Evolutionary conservation across 2,329 filamentous ascomycete species (phyloP), one percentile per base, ranked within the genome.

Genomic region (Zymoseptoria passerinii): DNA sequence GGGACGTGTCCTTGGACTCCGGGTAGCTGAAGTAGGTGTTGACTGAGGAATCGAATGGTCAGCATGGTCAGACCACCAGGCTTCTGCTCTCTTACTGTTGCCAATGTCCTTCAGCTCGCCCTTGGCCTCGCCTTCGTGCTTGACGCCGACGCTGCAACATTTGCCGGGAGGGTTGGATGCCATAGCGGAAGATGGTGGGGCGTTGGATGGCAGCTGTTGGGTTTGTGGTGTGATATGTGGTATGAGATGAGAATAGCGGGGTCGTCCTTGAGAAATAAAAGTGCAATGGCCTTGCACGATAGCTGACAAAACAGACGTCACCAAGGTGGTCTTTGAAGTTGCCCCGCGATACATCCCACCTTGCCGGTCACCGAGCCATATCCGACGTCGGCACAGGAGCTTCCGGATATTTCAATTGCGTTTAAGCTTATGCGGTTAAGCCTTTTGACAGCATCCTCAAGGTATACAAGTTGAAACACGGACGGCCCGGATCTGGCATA

Each of bases 21-120:
- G 81, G 81, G 63, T 80, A 79, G 64, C 77, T 67, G 63, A 84
- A 72, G 71, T 86, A 86, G 63, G 80, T 77, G 49, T 78, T 72
- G 65, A 80, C 81, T 83, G 59, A 54, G 52, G 44, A 40, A 10
- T 48, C 48, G 48, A n/a, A 19, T 48, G 19, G 52, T 49, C 19
- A 16, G n/a, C 52, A 18, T 23, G 53, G 10, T 28, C 19, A 50
- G 13, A 6, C 10, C 13, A n/a, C 10, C 5, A 10, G 20, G 27
- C 10, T 16, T 4, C 10, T 28, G 53, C 23, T 10, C 23, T 10
- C 66, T 52, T 64, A 72, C 71, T 70, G 59, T 67, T 62, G 55
- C 67, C 67, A 61, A 72, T 68, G 57, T 64, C 64, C 63, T 71
- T 71, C 50, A 71, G 57, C 56, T 72, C 65, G 61, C 72, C 72